Conservation (phyloP, 2,329 filamentous ascomycete genomes). For the Colletotrichum sojae region DNA sequence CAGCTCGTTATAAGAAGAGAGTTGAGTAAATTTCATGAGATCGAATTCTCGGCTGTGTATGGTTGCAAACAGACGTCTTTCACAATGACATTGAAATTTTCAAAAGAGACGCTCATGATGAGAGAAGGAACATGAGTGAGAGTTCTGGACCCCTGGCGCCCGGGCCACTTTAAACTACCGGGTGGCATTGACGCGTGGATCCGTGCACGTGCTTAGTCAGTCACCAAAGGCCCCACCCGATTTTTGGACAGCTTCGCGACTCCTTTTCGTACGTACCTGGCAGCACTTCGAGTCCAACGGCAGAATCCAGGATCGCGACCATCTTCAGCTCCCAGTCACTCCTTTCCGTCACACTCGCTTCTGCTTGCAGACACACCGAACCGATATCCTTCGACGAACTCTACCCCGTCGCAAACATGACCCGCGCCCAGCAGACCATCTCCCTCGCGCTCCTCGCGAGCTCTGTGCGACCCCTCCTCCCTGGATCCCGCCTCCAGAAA, state of each 20-base stretch:
- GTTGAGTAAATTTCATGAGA: no score
- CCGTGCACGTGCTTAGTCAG: slow-evolving; percentile 30
- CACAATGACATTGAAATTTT: no score
- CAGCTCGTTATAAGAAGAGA: no score
- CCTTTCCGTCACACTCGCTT: slow-evolving; percentile 17
- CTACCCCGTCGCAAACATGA: slow-evolving; percentile 75
- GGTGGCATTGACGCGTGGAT: no score
- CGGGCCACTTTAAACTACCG: no score
- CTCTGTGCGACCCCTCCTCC: slow-evolving; percentile 73
- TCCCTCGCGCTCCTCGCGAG: slow-evolving; percentile 89
- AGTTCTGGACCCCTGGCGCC: no score
- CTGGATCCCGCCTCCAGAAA: slow-evolving; percentile 1
- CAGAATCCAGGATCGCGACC: slow-evolving; percentile 20
- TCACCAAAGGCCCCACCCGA: slow-evolving; percentile 1
- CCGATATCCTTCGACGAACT: not conserved
- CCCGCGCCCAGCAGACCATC: slow-evolving; percentile 92
- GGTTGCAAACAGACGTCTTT: no score
- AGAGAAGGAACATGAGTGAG: no score
- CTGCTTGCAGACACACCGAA: not conserved
- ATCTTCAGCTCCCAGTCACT: slow-evolving; percentile 34
- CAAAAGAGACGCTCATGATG: no score
- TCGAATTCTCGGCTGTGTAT: no score
- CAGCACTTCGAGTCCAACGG: slow-evolving; percentile 6
- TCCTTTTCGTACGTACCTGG: slow-evolving; percentile 35
- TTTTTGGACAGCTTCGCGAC: slow-evolving; percentile 41